Percentiles rank a stretch among this genome's conserved stretches.
These are phyloP conservation scores for Bruguiera parviflora DNA, from an alignment of 345 rosid genomes.

Conservation along the genomic window DNA sequence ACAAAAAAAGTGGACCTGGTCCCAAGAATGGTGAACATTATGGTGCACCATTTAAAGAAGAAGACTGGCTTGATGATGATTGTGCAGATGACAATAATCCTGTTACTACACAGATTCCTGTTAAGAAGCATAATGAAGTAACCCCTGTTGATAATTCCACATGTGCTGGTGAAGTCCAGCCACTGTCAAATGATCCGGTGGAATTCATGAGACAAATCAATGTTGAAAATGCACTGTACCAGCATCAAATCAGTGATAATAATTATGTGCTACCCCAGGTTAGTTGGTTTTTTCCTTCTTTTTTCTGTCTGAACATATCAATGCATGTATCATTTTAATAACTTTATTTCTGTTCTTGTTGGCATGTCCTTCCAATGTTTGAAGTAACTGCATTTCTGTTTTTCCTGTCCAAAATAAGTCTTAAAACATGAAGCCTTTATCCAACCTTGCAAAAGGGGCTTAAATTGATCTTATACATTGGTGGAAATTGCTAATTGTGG, in stretches of 20 bases:
- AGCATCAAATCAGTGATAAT: conserved; percentile 8
- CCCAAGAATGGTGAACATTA: conserved; percentile 97
- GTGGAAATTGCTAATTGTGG: background rate
- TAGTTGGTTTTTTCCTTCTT: background rate
- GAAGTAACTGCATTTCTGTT: background rate
- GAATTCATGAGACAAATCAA: conserved; percentile 41
- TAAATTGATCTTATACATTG: background rate
- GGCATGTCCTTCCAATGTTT: background rate
- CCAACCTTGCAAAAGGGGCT: background rate
- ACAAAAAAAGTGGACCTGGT: conserved; percentile 90
- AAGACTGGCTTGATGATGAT: conserved; percentile 75
- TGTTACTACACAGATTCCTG: conserved; percentile 22
- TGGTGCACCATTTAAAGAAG: conserved; percentile 89
- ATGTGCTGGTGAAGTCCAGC: conserved; percentile 21
- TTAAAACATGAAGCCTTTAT: background rate
- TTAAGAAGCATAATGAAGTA: conserved; percentile 26
- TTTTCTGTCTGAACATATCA: background rate
- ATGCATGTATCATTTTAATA: too few relatives aligned
- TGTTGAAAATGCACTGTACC: conserved; percentile 32
- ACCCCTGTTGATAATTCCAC: conserved; percentile 24
- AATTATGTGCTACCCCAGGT: conserved; percentile 31
- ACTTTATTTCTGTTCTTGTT: too few relatives aligned
- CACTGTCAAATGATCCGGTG: conserved; percentile 38
- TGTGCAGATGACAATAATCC: conserved; percentile 11
- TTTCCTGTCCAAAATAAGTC: background rate